These are phyloP conservation scores for Penicillium aurantiogriseum DNA, from an alignment of 2,329 filamentous ascomycete species.

Conservation along the genomic window DNA sequence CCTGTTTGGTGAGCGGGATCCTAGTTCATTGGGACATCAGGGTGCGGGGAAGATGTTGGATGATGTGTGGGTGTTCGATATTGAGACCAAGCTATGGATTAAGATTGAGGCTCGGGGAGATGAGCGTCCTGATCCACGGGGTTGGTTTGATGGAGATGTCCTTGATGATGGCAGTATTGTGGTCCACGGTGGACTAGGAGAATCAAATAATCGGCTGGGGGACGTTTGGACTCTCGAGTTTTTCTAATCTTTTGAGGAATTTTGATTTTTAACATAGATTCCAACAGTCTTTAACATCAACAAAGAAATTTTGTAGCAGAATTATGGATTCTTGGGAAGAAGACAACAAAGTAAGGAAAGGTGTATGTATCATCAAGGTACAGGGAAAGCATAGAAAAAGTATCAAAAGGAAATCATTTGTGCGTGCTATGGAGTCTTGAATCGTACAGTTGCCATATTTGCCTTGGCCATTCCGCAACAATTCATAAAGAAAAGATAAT, in stretches of 20 bases:
- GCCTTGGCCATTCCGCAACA: constrained; percentile 7
- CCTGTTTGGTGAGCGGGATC: constrained; percentile 55
- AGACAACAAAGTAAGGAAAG: constrained; percentile 4
- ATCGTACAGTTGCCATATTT: constrained; percentile 24
- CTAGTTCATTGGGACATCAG: constrained; percentile 53
- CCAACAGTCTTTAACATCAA: neutral
- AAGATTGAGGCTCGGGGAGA: constrained; percentile 27
- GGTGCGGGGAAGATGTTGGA: constrained; percentile 57
- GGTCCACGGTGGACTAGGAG: constrained; percentile 53
- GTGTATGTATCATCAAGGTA: constrained; percentile 22
- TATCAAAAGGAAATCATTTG: constrained; percentile 17
- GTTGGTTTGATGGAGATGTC: constrained; percentile 56
- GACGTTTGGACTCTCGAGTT: constrained; percentile 51
- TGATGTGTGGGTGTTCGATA: constrained; percentile 52
- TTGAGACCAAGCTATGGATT: constrained; percentile 36
- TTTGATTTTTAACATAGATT: neutral
- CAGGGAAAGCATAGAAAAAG: constrained; percentile 15
- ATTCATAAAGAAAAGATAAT: constrained; percentile 6
- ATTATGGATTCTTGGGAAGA: constrained; percentile 18
- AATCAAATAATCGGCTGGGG: constrained; percentile 52
- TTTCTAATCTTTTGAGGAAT: neutral
- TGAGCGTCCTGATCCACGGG: constrained; percentile 43
- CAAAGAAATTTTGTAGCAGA: constrained; percentile 12
- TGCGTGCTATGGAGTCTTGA: constrained; percentile 24
- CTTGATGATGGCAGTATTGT: constrained; percentile 37